Percentiles rank a stretch among this genome's conserved stretches.
These are phyloP conservation scores for Claviceps sp. DNA, from an alignment of 2,329 filamentous ascomycete genomes.

Conservation along the genomic window DNA sequence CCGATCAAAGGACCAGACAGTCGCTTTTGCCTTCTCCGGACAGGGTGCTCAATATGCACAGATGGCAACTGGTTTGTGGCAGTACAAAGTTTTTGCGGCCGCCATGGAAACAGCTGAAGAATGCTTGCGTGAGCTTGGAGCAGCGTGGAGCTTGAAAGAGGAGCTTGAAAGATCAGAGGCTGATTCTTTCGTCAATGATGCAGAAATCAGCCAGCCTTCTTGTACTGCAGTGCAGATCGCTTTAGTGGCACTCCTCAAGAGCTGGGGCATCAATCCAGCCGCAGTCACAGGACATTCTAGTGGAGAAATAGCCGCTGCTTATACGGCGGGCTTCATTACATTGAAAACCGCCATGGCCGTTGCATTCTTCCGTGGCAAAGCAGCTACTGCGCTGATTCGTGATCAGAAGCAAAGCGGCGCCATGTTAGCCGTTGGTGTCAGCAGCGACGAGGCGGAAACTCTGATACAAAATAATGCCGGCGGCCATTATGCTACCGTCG, in stretches of 20 bases:
- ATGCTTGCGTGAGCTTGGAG: slow-evolving; percentile 10
- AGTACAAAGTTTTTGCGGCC: slow-evolving; percentile 4
- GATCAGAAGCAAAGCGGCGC: slow-evolving; percentile 6
- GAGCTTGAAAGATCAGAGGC: slow-evolving; percentile 12
- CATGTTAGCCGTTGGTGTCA: slow-evolving; percentile 17
- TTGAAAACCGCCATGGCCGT: slow-evolving; percentile 9
- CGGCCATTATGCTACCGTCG: slow-evolving; percentile 8
- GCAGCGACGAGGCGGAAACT: neutral
- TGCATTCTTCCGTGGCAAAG: slow-evolving; percentile 10
- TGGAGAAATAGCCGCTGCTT: slow-evolving; percentile 23
- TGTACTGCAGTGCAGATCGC: slow-evolving; percentile 26
- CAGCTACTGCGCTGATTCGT: slow-evolving; percentile 4
- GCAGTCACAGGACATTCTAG: slow-evolving; percentile 19
- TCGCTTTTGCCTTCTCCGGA: slow-evolving; percentile 19
- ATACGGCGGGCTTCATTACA: slow-evolving; percentile 14
- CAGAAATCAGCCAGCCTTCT: slow-evolving; percentile 17
- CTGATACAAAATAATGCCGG: slow-evolving; percentile 4
- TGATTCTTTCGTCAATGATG: slow-evolving; percentile 3
- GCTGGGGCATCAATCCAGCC: slow-evolving; percentile 14
- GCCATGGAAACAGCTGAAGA: slow-evolving; percentile 10
- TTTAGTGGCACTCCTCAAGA: slow-evolving; percentile 17
- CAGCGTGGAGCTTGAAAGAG: slow-evolving; percentile 14
- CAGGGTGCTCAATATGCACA: slow-evolving; percentile 20
- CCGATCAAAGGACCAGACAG: neutral
- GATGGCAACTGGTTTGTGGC: slow-evolving; percentile 4